phyloP scores from a whole-genome alignment of 148 eudicot genomes.

The Gaultheria prostrata region DNA sequence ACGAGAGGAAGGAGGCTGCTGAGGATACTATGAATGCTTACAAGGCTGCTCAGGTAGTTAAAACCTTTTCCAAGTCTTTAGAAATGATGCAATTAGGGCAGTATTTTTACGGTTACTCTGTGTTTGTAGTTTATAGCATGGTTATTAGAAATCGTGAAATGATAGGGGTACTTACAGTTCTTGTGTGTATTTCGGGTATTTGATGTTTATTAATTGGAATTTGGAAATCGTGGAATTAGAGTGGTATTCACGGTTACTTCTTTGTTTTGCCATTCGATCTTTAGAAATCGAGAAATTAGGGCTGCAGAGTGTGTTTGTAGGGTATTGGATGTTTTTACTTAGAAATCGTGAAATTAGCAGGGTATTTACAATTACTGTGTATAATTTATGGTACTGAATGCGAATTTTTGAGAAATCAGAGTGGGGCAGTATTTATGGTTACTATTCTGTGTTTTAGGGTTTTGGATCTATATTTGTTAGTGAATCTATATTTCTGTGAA shows the following conservation, averaged over 20 bases:
- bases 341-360: too few relatives aligned
- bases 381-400: not conserved
- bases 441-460: not conserved
- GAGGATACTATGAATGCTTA: conserved; percentile 38
- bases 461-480: not conserved
- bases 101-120: not conserved
- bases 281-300: not conserved
- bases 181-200: not conserved
- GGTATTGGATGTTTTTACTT: not conserved
- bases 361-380: too few relatives aligned
- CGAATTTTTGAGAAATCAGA: not conserved
- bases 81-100: not conserved
- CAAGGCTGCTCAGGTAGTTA: conserved; percentile 40
- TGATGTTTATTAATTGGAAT: not conserved
- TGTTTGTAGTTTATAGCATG: not conserved
- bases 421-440: not conserved
- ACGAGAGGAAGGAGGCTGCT: conserved; percentile 36
- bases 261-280: too few relatives aligned
- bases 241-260: not conserved
- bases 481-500: not conserved
- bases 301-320: not conserved
- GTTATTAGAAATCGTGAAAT: not conserved
- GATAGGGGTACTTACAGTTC: not conserved
- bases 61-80: not conserved
- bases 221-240: not conserved